phyloP scores from a whole-genome alignment of 805 yeast genomes.

The Nakazawaea laoshanensis region DNA sequence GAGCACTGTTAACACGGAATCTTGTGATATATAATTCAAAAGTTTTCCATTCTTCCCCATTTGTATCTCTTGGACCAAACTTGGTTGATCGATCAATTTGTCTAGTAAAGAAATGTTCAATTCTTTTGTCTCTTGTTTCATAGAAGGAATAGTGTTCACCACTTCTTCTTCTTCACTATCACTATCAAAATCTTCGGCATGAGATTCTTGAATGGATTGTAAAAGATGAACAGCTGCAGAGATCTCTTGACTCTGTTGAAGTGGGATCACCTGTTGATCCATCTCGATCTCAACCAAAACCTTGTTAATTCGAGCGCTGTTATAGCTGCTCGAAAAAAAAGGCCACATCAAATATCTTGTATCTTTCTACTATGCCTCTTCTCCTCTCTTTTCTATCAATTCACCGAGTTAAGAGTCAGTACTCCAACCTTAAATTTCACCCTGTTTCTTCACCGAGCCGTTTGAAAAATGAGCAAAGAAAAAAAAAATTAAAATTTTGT shows the following conservation, averaged over 20 bases:
- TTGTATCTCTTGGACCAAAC: conserved; percentile 25
- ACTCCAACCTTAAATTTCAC: too few species aligned
- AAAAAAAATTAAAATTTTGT: too few species aligned
- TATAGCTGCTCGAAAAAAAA: conserved; percentile 26
- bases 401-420: too few species aligned
- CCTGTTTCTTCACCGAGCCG: too few species aligned
- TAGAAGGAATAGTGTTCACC: conserved; percentile 2
- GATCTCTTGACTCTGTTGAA: conserved; percentile 8
- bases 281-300: conserved; percentile 27
- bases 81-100: conserved; percentile 26
- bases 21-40: conserved; percentile 21
- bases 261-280: conserved; percentile 17
- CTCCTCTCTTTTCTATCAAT: too few species aligned
- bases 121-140: conserved; percentile 1
- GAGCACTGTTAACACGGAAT: conserved; percentile 21
- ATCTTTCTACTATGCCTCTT: neutral
- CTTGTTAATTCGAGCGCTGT: conserved; percentile 27
- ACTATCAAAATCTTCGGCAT: conserved; percentile 6
- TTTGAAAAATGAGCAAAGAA: too few species aligned
- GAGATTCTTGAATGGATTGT: conserved; percentile 23
- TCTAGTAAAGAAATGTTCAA: conserved; percentile 21
- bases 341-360: conserved; percentile 28
- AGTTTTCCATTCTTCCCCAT: conserved; percentile 24
- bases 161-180: conserved; percentile 8
- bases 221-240: conserved; percentile 23